These are phyloP conservation scores for Graphilbum sp. DNA, from an alignment of 2,329 filamentous ascomycete species.

Conservation along the genomic window DNA sequence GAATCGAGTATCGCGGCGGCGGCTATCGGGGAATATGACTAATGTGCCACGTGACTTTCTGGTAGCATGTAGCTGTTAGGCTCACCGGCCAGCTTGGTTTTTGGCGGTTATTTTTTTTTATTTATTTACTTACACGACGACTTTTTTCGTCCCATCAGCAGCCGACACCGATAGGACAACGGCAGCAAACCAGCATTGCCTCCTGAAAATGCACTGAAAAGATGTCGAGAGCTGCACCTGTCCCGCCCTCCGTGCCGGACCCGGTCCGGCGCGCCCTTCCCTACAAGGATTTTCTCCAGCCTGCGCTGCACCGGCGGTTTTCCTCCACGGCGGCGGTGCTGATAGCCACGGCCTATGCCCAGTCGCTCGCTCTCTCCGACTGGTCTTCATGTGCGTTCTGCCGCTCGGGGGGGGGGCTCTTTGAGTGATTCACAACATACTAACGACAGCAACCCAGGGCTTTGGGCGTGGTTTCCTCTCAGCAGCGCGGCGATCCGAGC, in stretches of 20 bases:
- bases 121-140: constrained; percentile 11
- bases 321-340: constrained; percentile 57
- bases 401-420: no score
- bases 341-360: constrained; percentile 53
- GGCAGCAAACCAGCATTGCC: no score
- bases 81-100: no score
- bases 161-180: no score
- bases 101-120: not conserved
- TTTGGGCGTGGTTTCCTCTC: constrained; percentile 80
- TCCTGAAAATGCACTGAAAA: not conserved
- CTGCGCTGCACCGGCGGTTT: constrained; percentile 75
- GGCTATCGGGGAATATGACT: no score
- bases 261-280: constrained; percentile 36
- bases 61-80: no score
- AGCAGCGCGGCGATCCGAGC: constrained; percentile 61
- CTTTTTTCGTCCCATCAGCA: no score
- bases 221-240: not conserved
- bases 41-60: no score
- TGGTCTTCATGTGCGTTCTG: constrained; percentile 58
- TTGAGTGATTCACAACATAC: not conserved
- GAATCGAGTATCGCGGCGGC: no score
- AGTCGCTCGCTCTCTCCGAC: constrained; percentile 52
- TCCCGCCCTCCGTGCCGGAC: constrained; percentile 3
- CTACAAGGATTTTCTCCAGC: constrained; percentile 85
- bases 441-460: constrained; percentile 28